A percentile compares a stretch with the other conserved stretches of the same genome.
phyloP scores from a whole-genome alignment of 2,329 filamentous ascomycete species.

The Drechslerella stenobrocha region DNA sequence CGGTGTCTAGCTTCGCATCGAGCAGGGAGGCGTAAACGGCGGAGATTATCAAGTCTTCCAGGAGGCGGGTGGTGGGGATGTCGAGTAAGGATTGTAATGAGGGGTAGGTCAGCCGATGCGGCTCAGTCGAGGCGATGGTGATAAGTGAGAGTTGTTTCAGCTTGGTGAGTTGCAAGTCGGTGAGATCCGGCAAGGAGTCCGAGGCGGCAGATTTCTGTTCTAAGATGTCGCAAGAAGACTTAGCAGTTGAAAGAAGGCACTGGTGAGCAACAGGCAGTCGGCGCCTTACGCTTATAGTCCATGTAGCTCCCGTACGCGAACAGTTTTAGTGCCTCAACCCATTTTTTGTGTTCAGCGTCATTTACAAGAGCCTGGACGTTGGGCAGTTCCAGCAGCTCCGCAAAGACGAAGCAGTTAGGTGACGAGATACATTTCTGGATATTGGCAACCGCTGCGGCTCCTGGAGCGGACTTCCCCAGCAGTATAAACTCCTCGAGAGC shows the following conservation, averaged over 20 bases:
- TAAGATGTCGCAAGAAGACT: not conserved
- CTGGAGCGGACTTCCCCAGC: slow-evolving; percentile 81
- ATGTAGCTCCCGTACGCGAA: slow-evolving; percentile 91
- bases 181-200: slow-evolving; percentile 70
- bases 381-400: slow-evolving; percentile 81
- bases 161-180: slow-evolving; percentile 74
- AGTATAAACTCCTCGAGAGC: slow-evolving; percentile 80
- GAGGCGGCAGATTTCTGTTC: slow-evolving; percentile 33
- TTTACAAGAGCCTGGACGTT: slow-evolving; percentile 73
- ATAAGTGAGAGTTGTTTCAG: slow-evolving; percentile 88
- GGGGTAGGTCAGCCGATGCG: slow-evolving; percentile 71
- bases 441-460: slow-evolving; percentile 81
- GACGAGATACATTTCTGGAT: slow-evolving; percentile 86
- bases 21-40: slow-evolving; percentile 86
- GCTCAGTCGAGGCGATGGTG: slow-evolving; percentile 69
- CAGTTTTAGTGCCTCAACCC: slow-evolving; percentile 76
- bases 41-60: slow-evolving; percentile 84
- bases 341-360: slow-evolving; percentile 64
- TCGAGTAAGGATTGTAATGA: slow-evolving; percentile 69
- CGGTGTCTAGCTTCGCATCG: slow-evolving; percentile 79
- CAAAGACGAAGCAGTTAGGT: slow-evolving; percentile 87
- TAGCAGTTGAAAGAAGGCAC: not conserved
- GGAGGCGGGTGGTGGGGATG: slow-evolving; percentile 67
- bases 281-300: slow-evolving; percentile 70
- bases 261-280: too few species aligned